These are phyloP conservation scores for Chamaecyparis obtusa DNA, from an alignment of 75 land plant species.

Conservation along the genomic window DNA sequence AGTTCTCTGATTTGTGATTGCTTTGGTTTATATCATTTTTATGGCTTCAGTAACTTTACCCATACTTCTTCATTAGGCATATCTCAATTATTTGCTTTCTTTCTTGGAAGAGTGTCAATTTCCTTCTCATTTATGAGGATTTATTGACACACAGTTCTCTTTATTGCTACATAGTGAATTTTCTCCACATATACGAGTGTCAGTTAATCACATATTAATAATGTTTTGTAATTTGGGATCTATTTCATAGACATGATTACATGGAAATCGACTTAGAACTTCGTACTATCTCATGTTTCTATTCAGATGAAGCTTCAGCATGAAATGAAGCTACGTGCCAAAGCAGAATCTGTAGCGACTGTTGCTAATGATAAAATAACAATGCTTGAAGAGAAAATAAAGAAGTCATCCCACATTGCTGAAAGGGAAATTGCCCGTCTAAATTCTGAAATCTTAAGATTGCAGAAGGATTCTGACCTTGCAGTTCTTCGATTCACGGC, in stretches of 20 bases:
- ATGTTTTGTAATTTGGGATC: background rate
- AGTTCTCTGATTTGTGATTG: background rate
- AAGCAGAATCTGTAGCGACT: conserved; percentile 58
- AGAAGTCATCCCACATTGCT: conserved; percentile 32
- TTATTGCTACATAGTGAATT: background rate
- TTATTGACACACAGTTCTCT: background rate
- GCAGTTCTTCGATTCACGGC: conserved; percentile 47
- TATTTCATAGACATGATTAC: background rate
- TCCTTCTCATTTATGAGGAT: background rate
- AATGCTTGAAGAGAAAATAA: conserved; percentile 40
- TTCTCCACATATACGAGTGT: background rate
- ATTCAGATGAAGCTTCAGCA: conserved; percentile 58
- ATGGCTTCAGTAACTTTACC: background rate
- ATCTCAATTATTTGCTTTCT: background rate
- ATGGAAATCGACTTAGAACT: background rate
- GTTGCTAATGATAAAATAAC: conserved; percentile 42
- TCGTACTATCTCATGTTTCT: background rate
- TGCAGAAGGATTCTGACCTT: conserved; percentile 59
- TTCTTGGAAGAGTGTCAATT: background rate
- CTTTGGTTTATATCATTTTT: background rate
- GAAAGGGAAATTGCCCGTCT: conserved; percentile 56
- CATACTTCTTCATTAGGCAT: background rate
- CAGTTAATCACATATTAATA: background rate
- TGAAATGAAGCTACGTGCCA: conserved; percentile 60
- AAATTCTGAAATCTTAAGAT: conserved; percentile 38